Evolutionary conservation across 306 rosid genomes (phyloP).

Genomic region (Macrotyloma uniflorum): DNA sequence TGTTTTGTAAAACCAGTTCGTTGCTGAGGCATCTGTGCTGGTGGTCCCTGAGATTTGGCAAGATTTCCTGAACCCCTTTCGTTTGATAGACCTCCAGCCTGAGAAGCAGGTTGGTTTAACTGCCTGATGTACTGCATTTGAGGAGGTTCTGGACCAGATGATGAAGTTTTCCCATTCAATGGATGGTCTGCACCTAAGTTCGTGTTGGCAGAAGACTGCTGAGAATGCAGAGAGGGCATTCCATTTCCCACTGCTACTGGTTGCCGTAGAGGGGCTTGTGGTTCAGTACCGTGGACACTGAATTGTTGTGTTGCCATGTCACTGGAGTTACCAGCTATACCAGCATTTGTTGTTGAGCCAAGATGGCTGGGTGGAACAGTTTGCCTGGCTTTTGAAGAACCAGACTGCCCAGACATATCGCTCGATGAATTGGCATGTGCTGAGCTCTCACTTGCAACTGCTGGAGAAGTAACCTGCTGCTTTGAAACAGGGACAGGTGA

Average conservation of each 20-base stretch:
- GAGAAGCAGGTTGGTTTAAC: conserved; percentile 69
- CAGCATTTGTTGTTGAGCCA: conserved; percentile 59
- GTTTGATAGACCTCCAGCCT: conserved; percentile 54
- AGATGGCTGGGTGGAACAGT: conserved; percentile 66
- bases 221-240: conserved; percentile 64
- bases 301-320: conserved; percentile 63
- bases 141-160: conserved; percentile 58
- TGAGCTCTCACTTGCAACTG: conserved; percentile 75
- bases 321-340: conserved; percentile 49
- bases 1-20: conserved; percentile 79
- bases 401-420: conserved; percentile 81
- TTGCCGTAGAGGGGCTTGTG: conserved; percentile 69
- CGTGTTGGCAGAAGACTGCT: conserved; percentile 62
- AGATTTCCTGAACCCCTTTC: conserved; percentile 63
- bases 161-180: conserved; percentile 52
- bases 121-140: conserved; percentile 72
- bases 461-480: conserved; percentile 84
- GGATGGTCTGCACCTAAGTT: conserved; percentile 63
- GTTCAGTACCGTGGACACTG: conserved; percentile 70
- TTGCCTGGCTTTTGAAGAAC: conserved; percentile 81
- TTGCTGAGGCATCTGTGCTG: conserved; percentile 65
- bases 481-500: conserved; percentile 68
- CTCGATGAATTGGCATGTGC: conserved; percentile 85
- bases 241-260: conserved; percentile 62
- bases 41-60: conserved; percentile 58